Conservation (phyloP, 192 early-diverging fungal species). For the Mortierella alpina region DNA sequence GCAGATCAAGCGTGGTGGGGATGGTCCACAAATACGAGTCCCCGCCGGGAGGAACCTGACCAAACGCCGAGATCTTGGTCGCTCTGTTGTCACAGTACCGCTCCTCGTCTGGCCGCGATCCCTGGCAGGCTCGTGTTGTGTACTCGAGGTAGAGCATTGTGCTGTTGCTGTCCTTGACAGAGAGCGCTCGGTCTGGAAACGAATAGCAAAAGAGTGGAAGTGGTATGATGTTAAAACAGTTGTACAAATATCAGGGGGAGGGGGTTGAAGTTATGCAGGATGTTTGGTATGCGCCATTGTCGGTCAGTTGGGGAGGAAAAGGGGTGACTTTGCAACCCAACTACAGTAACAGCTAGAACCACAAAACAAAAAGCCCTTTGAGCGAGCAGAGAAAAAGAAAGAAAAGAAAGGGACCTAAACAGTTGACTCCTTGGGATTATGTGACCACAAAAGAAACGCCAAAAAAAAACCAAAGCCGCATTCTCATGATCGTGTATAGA, state of each 20-base stretch:
- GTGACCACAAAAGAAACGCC: background rate
- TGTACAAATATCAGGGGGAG: background rate
- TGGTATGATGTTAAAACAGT: background rate
- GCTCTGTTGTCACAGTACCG: conserved; percentile 33
- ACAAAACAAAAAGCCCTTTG: no score
- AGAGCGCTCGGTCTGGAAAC: conserved; percentile 2
- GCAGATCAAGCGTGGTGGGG: conserved; percentile 33
- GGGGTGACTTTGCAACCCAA: no score
- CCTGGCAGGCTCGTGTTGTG: conserved; percentile 25
- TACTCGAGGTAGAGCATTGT: conserved; percentile 46
- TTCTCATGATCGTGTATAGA: background rate
- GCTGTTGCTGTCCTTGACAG: conserved; percentile 19
- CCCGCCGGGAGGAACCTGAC: conserved; percentile 8
- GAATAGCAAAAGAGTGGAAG: background rate
- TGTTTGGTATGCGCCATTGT: no score
- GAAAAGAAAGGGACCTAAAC: no score
- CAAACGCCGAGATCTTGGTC: conserved; percentile 20
- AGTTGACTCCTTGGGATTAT: no score
- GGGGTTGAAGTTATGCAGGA: background rate
- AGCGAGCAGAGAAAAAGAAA: no score
- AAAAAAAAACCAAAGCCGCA: background rate
- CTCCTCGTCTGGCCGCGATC: conserved; percentile 24
- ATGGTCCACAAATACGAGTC: conserved; percentile 30
- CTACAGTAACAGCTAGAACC: no score
- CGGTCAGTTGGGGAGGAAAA: no score